phyloP scores from a whole-genome alignment of 495 filamentous ascomycete genomes.

The Entonaema liquescens region DNA sequence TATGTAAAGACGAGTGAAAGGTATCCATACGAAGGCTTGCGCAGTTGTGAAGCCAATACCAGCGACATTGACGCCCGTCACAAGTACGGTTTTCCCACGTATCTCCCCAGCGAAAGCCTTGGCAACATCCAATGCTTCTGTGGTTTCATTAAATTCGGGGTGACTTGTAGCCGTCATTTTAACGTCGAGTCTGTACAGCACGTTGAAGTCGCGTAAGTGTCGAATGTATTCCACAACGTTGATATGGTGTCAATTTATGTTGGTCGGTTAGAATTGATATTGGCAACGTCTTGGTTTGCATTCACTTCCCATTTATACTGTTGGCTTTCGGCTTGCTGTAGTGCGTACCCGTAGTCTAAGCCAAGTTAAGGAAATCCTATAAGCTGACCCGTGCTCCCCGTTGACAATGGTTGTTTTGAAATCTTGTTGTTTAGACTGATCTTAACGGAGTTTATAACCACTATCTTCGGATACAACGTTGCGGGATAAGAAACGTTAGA shows the following conservation, averaged over 20 bases:
- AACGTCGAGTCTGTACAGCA: not conserved
- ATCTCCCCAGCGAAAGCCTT: constrained; percentile 48
- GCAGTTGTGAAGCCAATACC: constrained; percentile 55
- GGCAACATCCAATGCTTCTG: constrained; percentile 54
- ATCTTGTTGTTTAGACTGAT: not conserved
- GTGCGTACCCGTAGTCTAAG: not conserved
- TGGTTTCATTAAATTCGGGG: constrained; percentile 49
- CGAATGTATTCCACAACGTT: not conserved
- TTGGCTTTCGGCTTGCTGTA: not conserved
- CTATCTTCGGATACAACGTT: no score
- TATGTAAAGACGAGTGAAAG: not conserved
- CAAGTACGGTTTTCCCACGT: constrained; percentile 51
- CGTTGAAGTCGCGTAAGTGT: not conserved
- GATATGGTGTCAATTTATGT: not conserved
- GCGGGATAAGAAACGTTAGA: no score
- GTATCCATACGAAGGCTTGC: constrained; percentile 52
- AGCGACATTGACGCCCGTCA: constrained; percentile 53
- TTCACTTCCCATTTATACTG: not conserved
- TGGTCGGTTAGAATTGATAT: not conserved
- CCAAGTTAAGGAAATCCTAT: not conserved
- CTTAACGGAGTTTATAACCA: not conserved
- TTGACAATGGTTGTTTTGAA: not conserved
- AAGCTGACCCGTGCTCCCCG: not conserved
- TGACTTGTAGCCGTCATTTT: constrained; percentile 49
- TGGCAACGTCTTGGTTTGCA: not conserved